Conservation (phyloP, 371 early-diverging fungal genomes). For the Mucor irregularis region DNA sequence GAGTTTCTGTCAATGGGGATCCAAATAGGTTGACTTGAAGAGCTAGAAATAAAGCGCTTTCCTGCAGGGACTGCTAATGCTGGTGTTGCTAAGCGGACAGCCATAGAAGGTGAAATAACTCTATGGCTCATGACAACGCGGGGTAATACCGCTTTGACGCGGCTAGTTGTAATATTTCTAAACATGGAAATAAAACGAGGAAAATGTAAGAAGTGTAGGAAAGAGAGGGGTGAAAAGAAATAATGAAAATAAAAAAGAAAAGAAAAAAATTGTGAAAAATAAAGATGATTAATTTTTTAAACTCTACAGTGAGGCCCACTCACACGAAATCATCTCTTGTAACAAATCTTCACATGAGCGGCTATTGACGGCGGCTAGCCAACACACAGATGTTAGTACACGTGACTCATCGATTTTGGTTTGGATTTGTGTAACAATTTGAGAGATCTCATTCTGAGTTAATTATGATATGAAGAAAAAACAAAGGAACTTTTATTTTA, state of each 20-base stretch:
- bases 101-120: conserved; percentile 24
- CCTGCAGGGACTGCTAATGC: no score
- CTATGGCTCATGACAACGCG: conserved; percentile 3
- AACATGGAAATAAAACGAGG: conserved; percentile 14
- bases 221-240: conserved; percentile 17
- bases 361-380: background rate
- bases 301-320: background rate
- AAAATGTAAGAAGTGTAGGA: background rate
- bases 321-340: background rate
- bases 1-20: conserved; percentile 36
- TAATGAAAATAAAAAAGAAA: conserved; percentile 1
- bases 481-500: no score
- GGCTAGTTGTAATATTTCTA: conserved; percentile 12
- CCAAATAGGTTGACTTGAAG: conserved; percentile 32
- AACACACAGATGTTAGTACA: conserved; percentile 5
- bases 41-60: conserved; percentile 29
- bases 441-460: no score
- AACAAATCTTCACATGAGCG: conserved; percentile 14
- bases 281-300: conserved; percentile 2
- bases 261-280: background rate
- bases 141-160: conserved; percentile 13
- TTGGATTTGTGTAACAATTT: no score
- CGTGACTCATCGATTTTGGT: conserved; percentile 20
- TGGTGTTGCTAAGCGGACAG: conserved; percentile 17
- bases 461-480: no score